Base-by-base conservation (phyloP, 1,139 yeast genomes). In the Groenewaldozyma sp. region DNA sequence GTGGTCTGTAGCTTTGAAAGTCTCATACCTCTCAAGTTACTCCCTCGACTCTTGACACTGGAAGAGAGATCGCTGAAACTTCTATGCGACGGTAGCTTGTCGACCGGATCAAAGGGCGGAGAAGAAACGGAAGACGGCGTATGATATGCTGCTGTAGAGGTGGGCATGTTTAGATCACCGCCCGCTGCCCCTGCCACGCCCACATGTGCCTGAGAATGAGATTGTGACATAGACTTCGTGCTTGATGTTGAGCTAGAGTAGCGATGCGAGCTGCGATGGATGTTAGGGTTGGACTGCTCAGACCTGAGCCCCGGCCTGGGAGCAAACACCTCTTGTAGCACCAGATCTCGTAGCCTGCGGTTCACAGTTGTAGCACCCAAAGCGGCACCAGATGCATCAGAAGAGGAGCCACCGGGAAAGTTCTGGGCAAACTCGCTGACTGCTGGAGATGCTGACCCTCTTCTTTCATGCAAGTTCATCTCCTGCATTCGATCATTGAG, bases 311-410 rank as follows among this genome's bases (percentile, higher is more conserved):
- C 33, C 17, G 33, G 33, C 3, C 56, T 45, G 3, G 80, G 79
- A 1, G 81, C 78, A 62, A 81, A 80, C 1, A 79, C 88, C 53
- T 81, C 91, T 35, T 74, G 71, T 24, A 81, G 56, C 0, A 81
- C 82, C 38, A 76, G 61, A 47, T 80, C 87, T 47, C 80, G 78
- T 19, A 81, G 60, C 49, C 75, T 72, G 17, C 75, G 68, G 54
- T 81, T 81, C 9, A 80, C 76, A 1, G 73, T 71, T 1, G 91
- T 80, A 2, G 82, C 70, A 0, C 84, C 84, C 47, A 74, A 63
- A 11, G 7, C 11, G 11, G 10, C 26, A 7, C 26, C 26, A 22
- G 10, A 7, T 11, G 7, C 26, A 7, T 7, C 7, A 7, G 11
- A 22, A 22, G 7, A 11, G 11, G 10, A 7, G n/a, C n/a, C n/a